These are phyloP conservation scores for Hyaloscypha bicolor DNA, from an alignment of 495 filamentous ascomycete genomes.

Conservation along the genomic window DNA sequence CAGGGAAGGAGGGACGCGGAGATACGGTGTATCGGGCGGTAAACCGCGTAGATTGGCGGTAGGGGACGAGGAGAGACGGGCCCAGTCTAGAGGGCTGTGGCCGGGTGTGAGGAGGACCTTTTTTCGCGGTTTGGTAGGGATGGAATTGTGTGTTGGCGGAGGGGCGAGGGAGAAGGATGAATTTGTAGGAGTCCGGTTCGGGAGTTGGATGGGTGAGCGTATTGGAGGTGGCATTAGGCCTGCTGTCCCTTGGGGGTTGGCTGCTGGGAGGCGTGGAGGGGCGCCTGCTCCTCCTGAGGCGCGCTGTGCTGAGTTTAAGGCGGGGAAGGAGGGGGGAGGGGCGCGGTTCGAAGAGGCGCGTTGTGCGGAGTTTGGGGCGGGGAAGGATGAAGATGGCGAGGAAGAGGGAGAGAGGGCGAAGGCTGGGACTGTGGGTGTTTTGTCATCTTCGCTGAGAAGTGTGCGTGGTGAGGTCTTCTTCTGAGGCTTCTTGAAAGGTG, in stretches of 20 bases:
- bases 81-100: conserved; percentile 95
- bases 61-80: conserved; percentile 67
- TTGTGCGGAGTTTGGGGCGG: conserved; percentile 46
- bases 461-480: conserved; percentile 9
- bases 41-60: conserved; percentile 66
- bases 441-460: conserved; percentile 3
- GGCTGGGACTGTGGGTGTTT: conserved; percentile 17
- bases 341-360: conserved; percentile 32
- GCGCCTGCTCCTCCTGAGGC: conserved; percentile 32
- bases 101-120: conserved; percentile 82
- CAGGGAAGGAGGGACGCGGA: conserved; percentile 74
- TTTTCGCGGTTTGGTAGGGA: conserved; percentile 46
- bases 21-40: conserved; percentile 44
- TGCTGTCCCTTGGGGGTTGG: conserved; percentile 11
- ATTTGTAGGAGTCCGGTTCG: conserved; percentile 35
- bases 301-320: conserved; percentile 45
- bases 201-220: conserved; percentile 31
- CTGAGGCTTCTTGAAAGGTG: conserved; percentile 26
- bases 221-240: conserved; percentile 27
- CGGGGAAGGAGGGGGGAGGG: conserved; percentile 38
- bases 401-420: conserved; percentile 14
- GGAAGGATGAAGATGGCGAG: conserved; percentile 27
- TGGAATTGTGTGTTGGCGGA: conserved; percentile 48
- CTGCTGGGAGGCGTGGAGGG: conserved; percentile 25
- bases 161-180: conserved; percentile 38